These are phyloP conservation scores for Diaporthe sp. DNA, from an alignment of 2,329 filamentous ascomycete genomes.

Conservation along the genomic window DNA sequence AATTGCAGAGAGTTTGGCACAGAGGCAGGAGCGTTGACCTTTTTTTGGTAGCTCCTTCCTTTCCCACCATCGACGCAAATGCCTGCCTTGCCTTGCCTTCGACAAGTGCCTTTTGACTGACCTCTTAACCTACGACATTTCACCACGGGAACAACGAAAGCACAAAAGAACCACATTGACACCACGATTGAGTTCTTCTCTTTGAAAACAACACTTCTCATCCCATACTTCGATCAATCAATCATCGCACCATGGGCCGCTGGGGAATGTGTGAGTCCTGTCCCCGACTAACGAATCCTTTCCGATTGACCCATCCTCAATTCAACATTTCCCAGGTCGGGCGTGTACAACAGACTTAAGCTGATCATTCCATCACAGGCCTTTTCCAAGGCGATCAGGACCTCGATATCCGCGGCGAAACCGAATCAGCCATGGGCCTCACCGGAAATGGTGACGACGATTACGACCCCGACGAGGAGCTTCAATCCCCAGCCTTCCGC, in stretches of 20 bases:
- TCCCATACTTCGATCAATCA: no score
- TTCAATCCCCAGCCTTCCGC: not conserved
- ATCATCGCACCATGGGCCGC: no score
- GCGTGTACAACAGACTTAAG: no score
- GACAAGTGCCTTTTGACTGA: not conserved
- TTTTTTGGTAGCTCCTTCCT: not conserved
- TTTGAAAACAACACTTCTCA: no score
- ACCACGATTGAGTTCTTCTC: no score
- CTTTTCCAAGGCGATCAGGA: slow-evolving; percentile 34
- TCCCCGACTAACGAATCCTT: not conserved
- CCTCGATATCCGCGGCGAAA: slow-evolving; percentile 17
- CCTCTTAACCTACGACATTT: not conserved
- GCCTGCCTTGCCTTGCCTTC: not conserved
- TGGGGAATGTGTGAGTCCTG: not conserved
- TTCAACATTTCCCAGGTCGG: no score
- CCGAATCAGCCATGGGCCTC: not conserved
- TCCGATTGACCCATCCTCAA: no score
- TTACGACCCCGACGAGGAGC: not conserved
- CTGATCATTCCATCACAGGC: not conserved
- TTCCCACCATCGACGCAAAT: not conserved
- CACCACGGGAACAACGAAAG: not conserved
- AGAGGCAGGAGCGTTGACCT: not conserved
- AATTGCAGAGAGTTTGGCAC: not conserved
- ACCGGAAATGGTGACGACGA: not conserved
- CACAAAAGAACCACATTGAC: not conserved